phyloP scores from a whole-genome alignment of 306 rosid genomes.

The Sesbania bispinosa region DNA sequence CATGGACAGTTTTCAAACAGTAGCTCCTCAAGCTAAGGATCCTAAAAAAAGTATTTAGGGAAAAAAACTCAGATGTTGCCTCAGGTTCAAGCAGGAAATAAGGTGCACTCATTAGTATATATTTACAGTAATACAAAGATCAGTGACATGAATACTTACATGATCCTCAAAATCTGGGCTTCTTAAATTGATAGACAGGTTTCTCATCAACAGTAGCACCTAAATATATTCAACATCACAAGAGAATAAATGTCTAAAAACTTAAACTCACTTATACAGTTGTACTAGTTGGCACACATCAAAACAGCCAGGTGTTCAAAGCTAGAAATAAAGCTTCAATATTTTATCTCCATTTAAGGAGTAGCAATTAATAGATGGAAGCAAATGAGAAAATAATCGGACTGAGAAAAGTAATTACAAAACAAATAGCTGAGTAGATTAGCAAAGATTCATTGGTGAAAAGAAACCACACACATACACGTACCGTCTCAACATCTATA shows the following conservation, averaged over 20 bases:
- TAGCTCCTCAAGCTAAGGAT: conserved; percentile 42
- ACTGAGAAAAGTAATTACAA: conserved; percentile 16
- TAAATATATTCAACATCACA: conserved; percentile 30
- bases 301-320: background rate
- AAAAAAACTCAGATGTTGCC: background rate
- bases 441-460: conserved; percentile 1
- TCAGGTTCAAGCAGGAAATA: conserved; percentile 14
- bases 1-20: background rate
- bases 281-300: background rate
- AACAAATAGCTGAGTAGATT: background rate
- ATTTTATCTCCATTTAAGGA: background rate
- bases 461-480: background rate
- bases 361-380: background rate
- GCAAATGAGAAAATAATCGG: background rate
- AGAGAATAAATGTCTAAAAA: background rate
- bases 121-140: conserved; percentile 9
- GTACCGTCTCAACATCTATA: conserved; percentile 91
- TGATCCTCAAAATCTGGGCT: conserved; percentile 94
- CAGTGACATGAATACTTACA: conserved; percentile 48
- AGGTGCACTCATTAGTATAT: background rate
- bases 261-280: background rate
- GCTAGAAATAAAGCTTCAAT: conserved; percentile 6
- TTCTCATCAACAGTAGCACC: conserved; percentile 95
- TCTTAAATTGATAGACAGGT: conserved; percentile 77
- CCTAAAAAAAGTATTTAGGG: background rate